Conservation (phyloP, 108 stramenopile genomes). For the Bacterosira constricta region DNA sequence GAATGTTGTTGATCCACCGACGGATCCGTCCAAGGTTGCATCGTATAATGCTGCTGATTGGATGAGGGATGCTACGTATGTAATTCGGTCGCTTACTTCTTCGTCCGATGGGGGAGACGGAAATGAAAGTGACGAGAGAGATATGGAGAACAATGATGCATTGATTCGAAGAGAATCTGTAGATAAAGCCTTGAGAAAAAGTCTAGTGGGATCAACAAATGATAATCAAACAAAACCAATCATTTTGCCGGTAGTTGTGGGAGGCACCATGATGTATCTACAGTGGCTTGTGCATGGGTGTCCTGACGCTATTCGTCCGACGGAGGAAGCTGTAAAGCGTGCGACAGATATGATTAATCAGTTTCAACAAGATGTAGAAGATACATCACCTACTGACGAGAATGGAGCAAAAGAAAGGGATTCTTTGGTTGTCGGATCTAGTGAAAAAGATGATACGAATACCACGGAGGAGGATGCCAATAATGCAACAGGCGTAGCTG, state of each 20-base stretch:
- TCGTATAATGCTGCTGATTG: slow-evolving; percentile 92
- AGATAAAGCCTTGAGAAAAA: slow-evolving; percentile 9
- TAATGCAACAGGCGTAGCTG: slow-evolving; percentile 41
- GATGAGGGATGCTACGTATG: slow-evolving; percentile 71
- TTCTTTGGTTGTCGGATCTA: too few relatives aligned
- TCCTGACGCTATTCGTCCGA: slow-evolving; percentile 91
- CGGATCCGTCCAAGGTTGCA: not conserved
- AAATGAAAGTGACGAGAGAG: not conserved
- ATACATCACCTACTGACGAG: not conserved
- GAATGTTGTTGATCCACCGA: slow-evolving; percentile 72
- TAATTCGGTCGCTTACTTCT: slow-evolving; percentile 54
- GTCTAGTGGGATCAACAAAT: not conserved
- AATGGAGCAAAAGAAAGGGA: not conserved
- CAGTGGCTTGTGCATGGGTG: slow-evolving; percentile 95
- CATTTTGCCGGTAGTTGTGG: slow-evolving; percentile 83
- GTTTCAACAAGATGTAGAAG: slow-evolving; percentile 31
- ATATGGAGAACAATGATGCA: not conserved
- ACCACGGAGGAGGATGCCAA: not conserved
- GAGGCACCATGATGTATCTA: slow-evolving; percentile 97
- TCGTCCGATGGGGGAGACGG: not conserved
- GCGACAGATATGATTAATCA: slow-evolving; percentile 49
- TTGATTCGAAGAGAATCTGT: slow-evolving; percentile 25
- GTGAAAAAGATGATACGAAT: not conserved
- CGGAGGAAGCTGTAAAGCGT: slow-evolving; percentile 54
- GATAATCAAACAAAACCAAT: not conserved